Evolutionary conservation across 139 green algal genomes (phyloP).

Genomic region (Yamagishiella unicocca): DNA sequence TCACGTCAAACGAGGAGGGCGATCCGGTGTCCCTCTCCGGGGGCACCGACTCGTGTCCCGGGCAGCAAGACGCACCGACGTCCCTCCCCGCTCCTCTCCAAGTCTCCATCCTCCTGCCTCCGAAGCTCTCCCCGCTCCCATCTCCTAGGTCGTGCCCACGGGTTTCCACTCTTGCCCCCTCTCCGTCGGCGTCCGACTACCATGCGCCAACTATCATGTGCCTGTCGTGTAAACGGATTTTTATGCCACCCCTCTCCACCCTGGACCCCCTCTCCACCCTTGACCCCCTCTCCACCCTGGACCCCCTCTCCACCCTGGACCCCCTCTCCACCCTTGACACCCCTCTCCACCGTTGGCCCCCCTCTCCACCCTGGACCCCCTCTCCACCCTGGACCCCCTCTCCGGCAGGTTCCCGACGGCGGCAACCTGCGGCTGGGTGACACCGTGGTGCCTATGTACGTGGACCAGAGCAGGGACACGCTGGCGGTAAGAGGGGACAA

Average conservation of each 20-base stretch:
- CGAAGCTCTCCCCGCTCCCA: too few relatives aligned
- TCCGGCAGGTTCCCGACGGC: background rate
- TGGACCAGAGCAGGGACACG: constrained; percentile 82
- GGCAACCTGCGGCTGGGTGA: constrained; percentile 67
- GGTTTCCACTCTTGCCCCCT: too few relatives aligned
- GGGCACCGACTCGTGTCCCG: background rate
- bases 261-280: background rate
- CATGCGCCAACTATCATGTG: too few relatives aligned
- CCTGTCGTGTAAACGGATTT: too few relatives aligned
- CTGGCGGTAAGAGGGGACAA: constrained; percentile 66
- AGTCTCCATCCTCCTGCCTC: too few relatives aligned
- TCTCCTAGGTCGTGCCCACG: too few relatives aligned
- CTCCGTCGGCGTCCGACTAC: too few relatives aligned
- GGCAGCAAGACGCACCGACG: too few relatives aligned
- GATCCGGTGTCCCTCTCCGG: background rate
- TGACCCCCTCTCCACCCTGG: background rate
- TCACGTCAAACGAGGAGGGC: background rate
- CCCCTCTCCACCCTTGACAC: too few relatives aligned
- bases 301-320: too few relatives aligned
- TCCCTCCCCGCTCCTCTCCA: too few relatives aligned
- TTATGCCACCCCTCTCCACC: background rate
- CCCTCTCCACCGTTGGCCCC: too few relatives aligned
- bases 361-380: background rate
- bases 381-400: background rate
- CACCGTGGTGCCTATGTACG: constrained; percentile 87